phyloP scores from a whole-genome alignment of 2,329 filamentous ascomycete genomes.

The Sclerotinia minor region DNA sequence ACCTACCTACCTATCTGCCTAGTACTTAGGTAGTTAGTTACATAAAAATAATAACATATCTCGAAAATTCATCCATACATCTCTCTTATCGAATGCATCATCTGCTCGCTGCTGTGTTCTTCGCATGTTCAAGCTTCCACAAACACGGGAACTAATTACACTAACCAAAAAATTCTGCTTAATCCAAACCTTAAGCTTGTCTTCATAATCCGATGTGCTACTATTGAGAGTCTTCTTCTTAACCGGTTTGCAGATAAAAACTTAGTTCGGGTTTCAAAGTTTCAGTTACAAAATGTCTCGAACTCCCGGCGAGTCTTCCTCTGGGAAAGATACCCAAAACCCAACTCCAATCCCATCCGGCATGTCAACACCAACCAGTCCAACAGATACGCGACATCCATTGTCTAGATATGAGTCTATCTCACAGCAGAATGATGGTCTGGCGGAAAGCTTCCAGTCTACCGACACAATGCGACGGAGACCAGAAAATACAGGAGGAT shows the following conservation, averaged over 20 bases:
- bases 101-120: conserved; percentile 22
- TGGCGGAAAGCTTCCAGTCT: conserved; percentile 58
- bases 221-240: conserved; percentile 3
- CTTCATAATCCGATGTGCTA: conserved; percentile 18
- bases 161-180: conserved; percentile 4
- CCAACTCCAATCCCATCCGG: conserved; percentile 30
- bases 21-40: background rate
- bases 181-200: conserved; percentile 16
- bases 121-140: conserved; percentile 20
- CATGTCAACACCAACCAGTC: conserved; percentile 45
- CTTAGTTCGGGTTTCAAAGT: background rate
- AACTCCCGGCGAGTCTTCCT: conserved; percentile 27
- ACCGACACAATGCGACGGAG: conserved; percentile 61
- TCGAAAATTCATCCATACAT: conserved; percentile 2
- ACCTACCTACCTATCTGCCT: too few species aligned
- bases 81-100: conserved; percentile 20
- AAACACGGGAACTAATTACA: conserved; percentile 21
- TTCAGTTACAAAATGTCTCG: conserved; percentile 30
- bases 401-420: conserved; percentile 37
- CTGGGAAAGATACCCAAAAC: conserved; percentile 28
- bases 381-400: conserved; percentile 52
- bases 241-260: conserved; percentile 14
- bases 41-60: conserved; percentile 1
- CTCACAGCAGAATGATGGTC: conserved; percentile 46
- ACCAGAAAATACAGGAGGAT: conserved; percentile 48